A percentile compares a stretch with the other conserved stretches of the same genome.
Conservation (phyloP, 2,329 filamentous ascomycete genomes). For the Alternaria novae-zelandiae region DNA sequence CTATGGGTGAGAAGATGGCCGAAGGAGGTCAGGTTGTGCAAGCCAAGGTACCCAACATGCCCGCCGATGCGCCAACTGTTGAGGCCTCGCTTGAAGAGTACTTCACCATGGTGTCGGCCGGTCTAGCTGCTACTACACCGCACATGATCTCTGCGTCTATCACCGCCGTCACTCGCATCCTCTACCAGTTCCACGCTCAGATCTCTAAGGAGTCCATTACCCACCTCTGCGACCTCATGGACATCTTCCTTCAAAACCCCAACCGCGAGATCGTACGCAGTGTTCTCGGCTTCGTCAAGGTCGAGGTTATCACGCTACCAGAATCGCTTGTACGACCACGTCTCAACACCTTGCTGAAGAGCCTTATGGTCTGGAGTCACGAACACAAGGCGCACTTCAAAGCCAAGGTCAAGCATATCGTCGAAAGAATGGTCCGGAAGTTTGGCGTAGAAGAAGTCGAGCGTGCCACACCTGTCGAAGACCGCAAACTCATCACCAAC, state of each 20-base stretch:
- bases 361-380: constrained; percentile 93
- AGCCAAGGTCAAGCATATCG: constrained; percentile 96
- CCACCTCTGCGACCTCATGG: constrained; percentile 92
- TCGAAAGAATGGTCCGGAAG: constrained; percentile 90
- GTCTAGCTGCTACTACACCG: constrained; percentile 87
- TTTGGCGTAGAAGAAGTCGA: constrained; percentile 86
- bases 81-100: constrained; percentile 89
- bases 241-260: constrained; percentile 93
- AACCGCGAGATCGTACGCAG: constrained; percentile 96
- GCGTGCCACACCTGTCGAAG: constrained; percentile 79
- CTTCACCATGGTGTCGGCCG: constrained; percentile 97
- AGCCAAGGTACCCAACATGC: constrained; percentile 86
- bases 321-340: constrained; percentile 79
- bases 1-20: constrained; percentile 84
- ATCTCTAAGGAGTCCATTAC: constrained; percentile 73
- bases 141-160: constrained; percentile 99
- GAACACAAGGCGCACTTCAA: constrained; percentile 98
- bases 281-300: constrained; percentile 95
- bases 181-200: constrained; percentile 84
- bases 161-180: constrained; percentile 88
- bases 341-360: constrained; percentile 79
- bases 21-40: constrained; percentile 80
- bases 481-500: constrained; percentile 89
- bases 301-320: constrained; percentile 86
- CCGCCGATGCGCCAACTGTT: constrained; percentile 76